Base-by-base conservation (phyloP, 306 rosid genomes). In the Gastrolobium villosum region DNA sequence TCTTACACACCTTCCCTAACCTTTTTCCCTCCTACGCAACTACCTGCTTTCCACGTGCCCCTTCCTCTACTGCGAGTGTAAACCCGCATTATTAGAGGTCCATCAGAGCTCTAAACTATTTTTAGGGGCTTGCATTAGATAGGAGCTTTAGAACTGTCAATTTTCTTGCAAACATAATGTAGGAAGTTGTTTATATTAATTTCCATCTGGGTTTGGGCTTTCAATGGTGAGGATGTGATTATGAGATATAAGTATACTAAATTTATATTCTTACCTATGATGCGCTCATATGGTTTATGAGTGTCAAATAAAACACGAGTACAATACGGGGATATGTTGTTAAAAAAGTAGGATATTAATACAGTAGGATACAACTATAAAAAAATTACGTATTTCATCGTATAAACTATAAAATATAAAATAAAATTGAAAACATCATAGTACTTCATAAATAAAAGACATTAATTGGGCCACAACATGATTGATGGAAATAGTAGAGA, bases 171-270 rank as follows among this genome's bases (percentile, higher is more conserved):
- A 36, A 46, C 65, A 46, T 32, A 61, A 53, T 39, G 67, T 59
- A 69, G 44, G 62, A 66, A 60, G 52, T 73, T 74, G 48, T 65
- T 74, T 60, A 41, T 65, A 14, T 72, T 60, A 67, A 61, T 67
- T 66, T 67, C 70, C 65, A 37, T 59, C 46, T 6, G 7, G 8
- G 68, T 57, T 70, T 50, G 40, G 30, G 56, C 43, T 55, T 70
- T 77, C 50, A 36, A 63, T 70, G 45, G 54, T 40, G 46, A 30
- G 78, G 61, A 48, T 78, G 10, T 30, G 36, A 36, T 40, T 74
- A 61, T 63, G 37, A 52, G 52, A 72, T 8, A 46, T 32, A 26
- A 49, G 54, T 55, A 15, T 70, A 44, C 11, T 55, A 26, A 66
- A 54, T 49, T 69, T 79, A 7, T 53, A 63, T 10, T 39, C 30